Conservation (phyloP, 495 filamentous ascomycete species). For the Annulohypoxylon bovei region DNA sequence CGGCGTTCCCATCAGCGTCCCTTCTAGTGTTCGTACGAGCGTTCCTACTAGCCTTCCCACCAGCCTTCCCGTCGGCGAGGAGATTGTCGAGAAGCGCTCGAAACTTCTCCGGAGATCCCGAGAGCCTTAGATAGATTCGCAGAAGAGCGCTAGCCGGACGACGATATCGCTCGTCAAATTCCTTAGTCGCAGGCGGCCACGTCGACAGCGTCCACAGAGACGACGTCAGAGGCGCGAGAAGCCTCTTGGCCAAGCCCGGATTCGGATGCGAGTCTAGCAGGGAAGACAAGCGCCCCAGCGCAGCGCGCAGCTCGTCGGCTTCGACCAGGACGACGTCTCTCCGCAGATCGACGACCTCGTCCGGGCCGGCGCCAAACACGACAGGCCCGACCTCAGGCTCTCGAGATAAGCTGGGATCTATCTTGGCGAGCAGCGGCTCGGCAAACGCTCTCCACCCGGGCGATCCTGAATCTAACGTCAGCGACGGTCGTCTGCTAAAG, state of each 20-base stretch:
- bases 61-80: conserved; percentile 50
- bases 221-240: conserved; percentile 71
- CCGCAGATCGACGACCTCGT: conserved; percentile 54
- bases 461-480: conserved; percentile 53
- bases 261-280: conserved; percentile 75
- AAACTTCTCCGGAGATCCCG: conserved; percentile 54
- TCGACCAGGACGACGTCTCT: conserved; percentile 54
- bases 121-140: conserved; percentile 57
- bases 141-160: conserved; percentile 54
- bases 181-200: conserved; percentile 51
- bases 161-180: conserved; percentile 48
- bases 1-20: conserved; percentile 49
- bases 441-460: conserved; percentile 76
- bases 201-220: conserved; percentile 74
- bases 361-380: conserved; percentile 35
- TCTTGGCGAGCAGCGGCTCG: conserved; percentile 68
- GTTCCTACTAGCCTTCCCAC: no score
- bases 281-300: conserved; percentile 65
- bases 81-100: conserved; percentile 54
- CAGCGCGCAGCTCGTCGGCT: conserved; percentile 54
- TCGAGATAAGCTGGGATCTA: conserved; percentile 64
- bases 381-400: conserved; percentile 15
- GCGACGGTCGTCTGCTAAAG: neutral
- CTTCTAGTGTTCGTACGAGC: no score
- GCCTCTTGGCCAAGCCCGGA: conserved; percentile 74